Base-by-base conservation (phyloP, 202 grass and related monocot genomes). In the Hordeum pubiflorum region DNA sequence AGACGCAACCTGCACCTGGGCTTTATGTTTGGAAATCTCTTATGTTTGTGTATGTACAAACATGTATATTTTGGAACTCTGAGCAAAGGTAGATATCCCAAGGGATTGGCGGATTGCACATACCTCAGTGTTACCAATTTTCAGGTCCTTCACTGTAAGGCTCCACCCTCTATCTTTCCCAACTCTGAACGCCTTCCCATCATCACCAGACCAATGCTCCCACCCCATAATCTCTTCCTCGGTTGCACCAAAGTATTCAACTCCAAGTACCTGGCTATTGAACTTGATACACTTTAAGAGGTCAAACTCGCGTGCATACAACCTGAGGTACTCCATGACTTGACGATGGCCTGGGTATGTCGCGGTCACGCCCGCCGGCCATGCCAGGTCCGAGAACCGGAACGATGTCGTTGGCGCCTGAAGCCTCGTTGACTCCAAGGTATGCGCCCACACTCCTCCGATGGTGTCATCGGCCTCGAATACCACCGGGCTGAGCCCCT, bases 301-400 rank as follows among this genome's bases (percentile, higher is more conserved):
- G 50, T 84, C 86, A 71, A 93, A 94, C 41, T 77, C 38, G 70
- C 41, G 20, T 1, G 88, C 90, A 46, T 97, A 97, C 33, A 77
- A 85, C 68, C 76, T 84, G 23, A 94, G 33, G 54, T 97, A 97
- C 76, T 89, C 90, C 89, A 94, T 85, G 78, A 97, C 94, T 79
- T 90, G 81, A 11, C 11, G 32, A 67, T 94, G 94, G 63, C 26
- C 55, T 4, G 91, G 91, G 84, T 77, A 91, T 3, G 14, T 39
- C 20, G 91, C 83, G 1, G 83, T 84, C 72, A 89, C 86, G 43
- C 66, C 66, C 5, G 62, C 76, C 2, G 94, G 91, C 94, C 94
- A 94, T 0, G 88, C 87, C 83, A 92, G 64, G 43, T 97, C 94
- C 0, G 88, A 87, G 81, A 97, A 94, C 48, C 71, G 75, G 69